Percentiles rank a stretch among this genome's conserved stretches.
Evolutionary conservation across 2,329 filamentous ascomycete genomes (phyloP).

Genomic region (Setomelanomma holmii): DNA sequence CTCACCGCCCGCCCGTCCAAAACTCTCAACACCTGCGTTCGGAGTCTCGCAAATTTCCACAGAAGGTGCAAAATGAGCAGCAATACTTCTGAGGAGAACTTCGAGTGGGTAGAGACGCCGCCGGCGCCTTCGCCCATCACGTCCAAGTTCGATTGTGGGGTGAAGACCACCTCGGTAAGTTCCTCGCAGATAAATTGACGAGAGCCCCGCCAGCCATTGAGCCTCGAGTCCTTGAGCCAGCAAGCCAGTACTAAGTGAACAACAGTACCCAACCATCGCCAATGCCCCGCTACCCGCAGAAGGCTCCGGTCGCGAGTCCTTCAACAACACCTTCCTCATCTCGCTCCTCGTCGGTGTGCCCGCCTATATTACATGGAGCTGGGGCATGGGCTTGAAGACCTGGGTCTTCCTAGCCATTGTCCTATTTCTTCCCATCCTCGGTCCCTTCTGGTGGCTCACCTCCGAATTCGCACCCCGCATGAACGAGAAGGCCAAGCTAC

Average conservation of each 20-base stretch:
- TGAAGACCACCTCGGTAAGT: slow-evolving; percentile 67
- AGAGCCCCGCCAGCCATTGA: slow-evolving; percentile 43
- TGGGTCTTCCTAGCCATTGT: slow-evolving; percentile 85
- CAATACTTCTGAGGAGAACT: slow-evolving; percentile 58
- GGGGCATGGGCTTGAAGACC: slow-evolving; percentile 86
- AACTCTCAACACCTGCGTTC: slow-evolving; percentile 30
- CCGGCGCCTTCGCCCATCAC: slow-evolving; percentile 60
- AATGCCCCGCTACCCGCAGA: slow-evolving; percentile 95
- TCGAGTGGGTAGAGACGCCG: slow-evolving; percentile 73
- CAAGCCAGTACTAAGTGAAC: slow-evolving; percentile 29
- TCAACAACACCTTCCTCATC: slow-evolving; percentile 83
- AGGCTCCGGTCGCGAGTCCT: slow-evolving; percentile 80
- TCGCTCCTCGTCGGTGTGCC: slow-evolving; percentile 74
- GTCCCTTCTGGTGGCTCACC: slow-evolving; percentile 79
- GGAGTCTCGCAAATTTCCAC: slow-evolving; percentile 39
- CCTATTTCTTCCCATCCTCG: slow-evolving; percentile 79
- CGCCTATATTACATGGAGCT: slow-evolving; percentile 79
- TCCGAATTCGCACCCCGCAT: slow-evolving; percentile 85
- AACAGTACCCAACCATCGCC: slow-evolving; percentile 84
- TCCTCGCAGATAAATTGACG: slow-evolving; percentile 13
- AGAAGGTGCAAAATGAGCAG: slow-evolving; percentile 44
- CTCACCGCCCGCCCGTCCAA: slow-evolving; percentile 38
- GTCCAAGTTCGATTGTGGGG: slow-evolving; percentile 64
- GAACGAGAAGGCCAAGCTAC: slow-evolving; percentile 89
- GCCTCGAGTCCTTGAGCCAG: slow-evolving; percentile 19